A percentile compares a stretch with the other conserved stretches of the same genome.
Conservation (phyloP, 2,329 filamentous ascomycete genomes). For the Alternaria sp. region DNA sequence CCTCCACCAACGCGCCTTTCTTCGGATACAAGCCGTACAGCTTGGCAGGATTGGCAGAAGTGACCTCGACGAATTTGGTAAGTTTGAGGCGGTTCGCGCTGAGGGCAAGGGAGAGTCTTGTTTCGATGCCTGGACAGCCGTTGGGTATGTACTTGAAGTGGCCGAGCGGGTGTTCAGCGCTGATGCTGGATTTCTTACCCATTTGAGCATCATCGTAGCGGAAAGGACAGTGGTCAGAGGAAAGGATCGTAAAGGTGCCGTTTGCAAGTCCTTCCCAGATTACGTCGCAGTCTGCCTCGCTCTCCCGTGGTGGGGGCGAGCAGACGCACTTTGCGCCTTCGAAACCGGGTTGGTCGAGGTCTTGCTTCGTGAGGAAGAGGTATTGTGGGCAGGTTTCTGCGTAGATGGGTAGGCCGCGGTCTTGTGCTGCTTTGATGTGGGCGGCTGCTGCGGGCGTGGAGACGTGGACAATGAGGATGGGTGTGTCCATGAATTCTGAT, state of each 20-base stretch:
- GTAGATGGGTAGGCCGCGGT: constrained; percentile 59
- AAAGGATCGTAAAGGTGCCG: constrained; percentile 63
- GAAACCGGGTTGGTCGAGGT: constrained; percentile 61
- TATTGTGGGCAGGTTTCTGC: constrained; percentile 67
- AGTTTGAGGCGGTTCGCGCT: constrained; percentile 52
- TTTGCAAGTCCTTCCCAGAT: constrained; percentile 62
- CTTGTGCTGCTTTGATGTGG: constrained; percentile 60
- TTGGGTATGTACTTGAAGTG: constrained; percentile 67
- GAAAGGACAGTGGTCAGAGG: constrained; percentile 61
- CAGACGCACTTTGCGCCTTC: constrained; percentile 66
- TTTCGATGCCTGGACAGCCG: constrained; percentile 66
- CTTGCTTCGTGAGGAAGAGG: constrained; percentile 61
- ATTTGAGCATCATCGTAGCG: constrained; percentile 53
- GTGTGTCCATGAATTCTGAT: constrained; percentile 60
- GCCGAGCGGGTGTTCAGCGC: constrained; percentile 53
- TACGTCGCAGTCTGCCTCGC: constrained; percentile 57
- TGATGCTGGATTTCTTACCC: constrained; percentile 60
- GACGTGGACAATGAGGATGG: constrained; percentile 64
- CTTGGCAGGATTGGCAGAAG: constrained; percentile 64
- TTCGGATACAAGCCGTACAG: constrained; percentile 63
- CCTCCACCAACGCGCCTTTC: constrained; percentile 62
- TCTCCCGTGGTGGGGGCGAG: constrained; percentile 61
- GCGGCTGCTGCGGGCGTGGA: constrained; percentile 57
- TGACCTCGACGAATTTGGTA: constrained; percentile 64
- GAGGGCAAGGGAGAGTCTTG: constrained; percentile 60